phyloP scores from a whole-genome alignment of 2,329 filamentous ascomycete genomes.

The Fusarium sp. region DNA sequence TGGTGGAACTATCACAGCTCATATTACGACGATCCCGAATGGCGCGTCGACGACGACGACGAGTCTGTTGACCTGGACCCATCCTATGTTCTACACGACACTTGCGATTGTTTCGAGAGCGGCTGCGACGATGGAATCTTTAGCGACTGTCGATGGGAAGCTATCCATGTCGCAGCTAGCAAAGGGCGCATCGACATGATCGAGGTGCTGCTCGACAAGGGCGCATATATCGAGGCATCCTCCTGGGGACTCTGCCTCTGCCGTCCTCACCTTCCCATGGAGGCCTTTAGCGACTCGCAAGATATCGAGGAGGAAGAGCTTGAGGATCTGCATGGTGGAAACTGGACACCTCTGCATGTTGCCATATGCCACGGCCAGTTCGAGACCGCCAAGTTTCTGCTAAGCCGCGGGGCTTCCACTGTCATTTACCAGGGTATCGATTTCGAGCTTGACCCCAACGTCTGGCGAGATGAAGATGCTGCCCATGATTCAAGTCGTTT shows the following conservation, averaged over 20 bases:
- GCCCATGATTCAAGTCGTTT: slow-evolving; percentile 34
- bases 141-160: slow-evolving; percentile 44
- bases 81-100: slow-evolving; percentile 39
- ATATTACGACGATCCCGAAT: slow-evolving; percentile 43
- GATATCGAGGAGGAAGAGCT: slow-evolving; percentile 43
- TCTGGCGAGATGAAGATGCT: slow-evolving; percentile 37
- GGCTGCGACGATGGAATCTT: slow-evolving; percentile 46
- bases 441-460: slow-evolving; percentile 37
- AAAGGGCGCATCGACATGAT: slow-evolving; percentile 45
- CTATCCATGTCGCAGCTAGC: slow-evolving; percentile 44
- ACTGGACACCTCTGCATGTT: slow-evolving; percentile 44
- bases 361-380: slow-evolving; percentile 42
- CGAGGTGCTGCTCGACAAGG: slow-evolving; percentile 38
- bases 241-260: slow-evolving; percentile 45
- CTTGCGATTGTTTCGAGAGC: slow-evolving; percentile 42
- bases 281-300: slow-evolving; percentile 41
- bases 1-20: slow-evolving; percentile 45
- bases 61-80: slow-evolving; percentile 43
- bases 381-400: slow-evolving; percentile 40
- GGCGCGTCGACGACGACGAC: slow-evolving; percentile 41
- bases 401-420: slow-evolving; percentile 39
- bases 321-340: slow-evolving; percentile 43
- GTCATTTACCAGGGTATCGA: slow-evolving; percentile 43
- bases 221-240: slow-evolving; percentile 38
- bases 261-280: slow-evolving; percentile 42